Conservation (phyloP, 345 rosid genomes). For the Stellera chamaejasme region DNA sequence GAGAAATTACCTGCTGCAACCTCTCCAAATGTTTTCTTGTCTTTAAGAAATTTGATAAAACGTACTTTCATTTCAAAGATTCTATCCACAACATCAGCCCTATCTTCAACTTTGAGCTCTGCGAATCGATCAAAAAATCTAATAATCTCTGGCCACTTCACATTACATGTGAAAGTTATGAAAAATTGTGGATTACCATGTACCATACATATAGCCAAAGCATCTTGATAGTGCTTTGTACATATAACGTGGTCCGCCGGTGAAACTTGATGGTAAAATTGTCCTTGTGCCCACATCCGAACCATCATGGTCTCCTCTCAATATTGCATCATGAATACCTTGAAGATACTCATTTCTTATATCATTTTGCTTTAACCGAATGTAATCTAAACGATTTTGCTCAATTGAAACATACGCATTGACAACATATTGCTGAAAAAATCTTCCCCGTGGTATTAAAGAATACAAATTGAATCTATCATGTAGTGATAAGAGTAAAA, state of each 20-base stretch:
- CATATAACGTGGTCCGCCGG: not conserved
- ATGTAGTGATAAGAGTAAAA: not conserved
- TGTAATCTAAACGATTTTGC: not conserved
- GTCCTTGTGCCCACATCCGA: not conserved
- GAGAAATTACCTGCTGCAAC: not conserved
- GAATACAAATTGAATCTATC: not conserved
- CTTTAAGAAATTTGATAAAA: not conserved
- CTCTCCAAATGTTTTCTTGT: not conserved
- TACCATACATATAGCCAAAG: not conserved
- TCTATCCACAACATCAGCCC: not conserved
- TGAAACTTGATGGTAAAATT: not conserved
- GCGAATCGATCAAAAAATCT: too few relatives aligned
- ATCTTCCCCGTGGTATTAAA: not conserved
- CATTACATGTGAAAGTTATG: too few relatives aligned
- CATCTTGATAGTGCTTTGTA: constrained; percentile 4
- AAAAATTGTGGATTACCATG: too few relatives aligned
- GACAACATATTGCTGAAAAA: constrained; percentile 2
- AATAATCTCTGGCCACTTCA: too few relatives aligned
- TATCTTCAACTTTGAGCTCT: not conserved
- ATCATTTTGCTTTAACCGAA: not conserved
- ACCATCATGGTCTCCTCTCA: not conserved
- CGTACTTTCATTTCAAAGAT: not conserved
- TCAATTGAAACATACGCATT: constrained; percentile 10
- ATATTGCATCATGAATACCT: not conserved
- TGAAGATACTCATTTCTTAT: not conserved